Evolutionary conservation across 2,329 filamentous ascomycete genomes (phyloP).

Genomic region (Colletotrichum chlorophyti): DNA sequence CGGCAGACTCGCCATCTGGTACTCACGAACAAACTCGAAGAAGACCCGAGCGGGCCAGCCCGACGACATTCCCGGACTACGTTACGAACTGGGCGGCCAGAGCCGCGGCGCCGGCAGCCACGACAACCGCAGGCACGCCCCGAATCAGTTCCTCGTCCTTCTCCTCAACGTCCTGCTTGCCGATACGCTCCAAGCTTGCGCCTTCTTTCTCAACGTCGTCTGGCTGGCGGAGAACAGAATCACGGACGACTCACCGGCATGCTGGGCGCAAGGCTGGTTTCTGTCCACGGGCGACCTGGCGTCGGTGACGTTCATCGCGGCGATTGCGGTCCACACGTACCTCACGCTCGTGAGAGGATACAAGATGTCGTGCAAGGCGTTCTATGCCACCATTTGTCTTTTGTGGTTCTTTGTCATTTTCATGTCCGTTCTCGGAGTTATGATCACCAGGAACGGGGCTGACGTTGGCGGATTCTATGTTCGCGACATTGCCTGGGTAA

Average conservation of each 20-base stretch:
- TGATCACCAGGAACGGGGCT: constrained; percentile 15
- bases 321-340: constrained; percentile 65
- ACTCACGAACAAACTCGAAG: constrained; percentile 37
- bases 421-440: constrained; percentile 9
- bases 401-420: constrained; percentile 54
- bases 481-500: constrained; percentile 60
- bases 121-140: constrained; percentile 23
- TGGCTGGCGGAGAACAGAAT: constrained; percentile 58
- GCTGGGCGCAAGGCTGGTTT: constrained; percentile 62
- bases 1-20: constrained; percentile 44
- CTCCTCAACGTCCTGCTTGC: constrained; percentile 66
- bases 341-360: constrained; percentile 57
- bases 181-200: constrained; percentile 62
- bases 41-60: constrained; percentile 29
- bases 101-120: constrained; percentile 27
- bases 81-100: constrained; percentile 30
- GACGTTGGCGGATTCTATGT: constrained; percentile 48
- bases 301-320: constrained; percentile 63
- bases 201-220: constrained; percentile 61
- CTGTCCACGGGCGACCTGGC: constrained; percentile 64
- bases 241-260: constrained; percentile 52
- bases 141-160: constrained; percentile 65
- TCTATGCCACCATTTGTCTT: constrained; percentile 48
- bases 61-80: constrained; percentile 19
- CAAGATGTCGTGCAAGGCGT: constrained; percentile 49